These are phyloP conservation scores for Rhododendron ovatum DNA, from an alignment of 148 eudicot species.

Conservation along the genomic window DNA sequence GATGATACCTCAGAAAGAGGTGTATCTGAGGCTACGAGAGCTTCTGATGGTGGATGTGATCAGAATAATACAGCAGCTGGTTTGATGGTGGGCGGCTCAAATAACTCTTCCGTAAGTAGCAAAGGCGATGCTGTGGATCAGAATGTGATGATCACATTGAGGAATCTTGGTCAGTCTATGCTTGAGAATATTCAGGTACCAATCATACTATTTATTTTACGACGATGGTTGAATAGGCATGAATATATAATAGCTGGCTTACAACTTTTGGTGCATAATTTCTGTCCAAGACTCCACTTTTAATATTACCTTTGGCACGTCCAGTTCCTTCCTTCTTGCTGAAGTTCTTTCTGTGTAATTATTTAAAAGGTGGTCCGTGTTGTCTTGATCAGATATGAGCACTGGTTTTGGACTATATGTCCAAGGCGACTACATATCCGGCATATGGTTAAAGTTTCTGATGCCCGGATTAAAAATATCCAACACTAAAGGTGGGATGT, in stretches of 20 bases:
- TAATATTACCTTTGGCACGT: background rate
- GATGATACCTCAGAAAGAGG: conserved; percentile 54
- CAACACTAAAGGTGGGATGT: background rate
- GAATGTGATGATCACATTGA: conserved; percentile 55
- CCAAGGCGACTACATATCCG: background rate
- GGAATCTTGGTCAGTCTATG: conserved; percentile 87
- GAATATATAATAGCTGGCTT: background rate
- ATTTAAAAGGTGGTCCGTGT: background rate
- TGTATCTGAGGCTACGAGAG: conserved; percentile 37
- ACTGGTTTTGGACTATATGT: background rate
- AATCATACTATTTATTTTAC: background rate
- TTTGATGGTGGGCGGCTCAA: conserved; percentile 26
- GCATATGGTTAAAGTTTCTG: background rate
- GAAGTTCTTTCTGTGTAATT: background rate
- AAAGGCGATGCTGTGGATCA: conserved; percentile 61
- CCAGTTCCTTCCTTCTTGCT: background rate
- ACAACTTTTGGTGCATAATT: background rate
- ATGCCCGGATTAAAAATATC: background rate
- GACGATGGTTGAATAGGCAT: background rate
- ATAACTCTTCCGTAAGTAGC: conserved; percentile 17
- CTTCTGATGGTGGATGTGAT: conserved; percentile 20
- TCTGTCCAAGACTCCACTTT: background rate
- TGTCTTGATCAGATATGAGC: background rate
- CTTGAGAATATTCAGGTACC: conserved; percentile 92
- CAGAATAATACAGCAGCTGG: conserved; percentile 22